Evolutionary conservation across 73 alveolate species (phyloP), one percentile per base, ranked within the genome.

Genomic region (Paramecium primaurelia): DNA sequence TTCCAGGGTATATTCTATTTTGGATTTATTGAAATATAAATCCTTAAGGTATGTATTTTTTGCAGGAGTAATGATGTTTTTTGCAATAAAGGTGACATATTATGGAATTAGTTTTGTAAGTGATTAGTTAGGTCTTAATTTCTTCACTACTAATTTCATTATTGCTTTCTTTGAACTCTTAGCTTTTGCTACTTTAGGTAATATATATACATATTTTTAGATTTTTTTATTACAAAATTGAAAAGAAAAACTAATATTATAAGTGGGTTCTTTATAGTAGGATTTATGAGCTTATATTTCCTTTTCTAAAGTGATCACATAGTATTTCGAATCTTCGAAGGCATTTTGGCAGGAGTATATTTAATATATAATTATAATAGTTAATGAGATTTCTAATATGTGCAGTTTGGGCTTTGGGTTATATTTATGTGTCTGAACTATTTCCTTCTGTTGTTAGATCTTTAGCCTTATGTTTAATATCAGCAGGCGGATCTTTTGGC

Each of bases 21-120:
- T 20, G 34, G 91, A 88, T 88, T 59, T 88, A 18, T 42, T 88
- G 30, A 88, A 71, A 73, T 88, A 88, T 71, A 18, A 40, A 30
- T 88, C 94, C 0, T 4, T 88, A 0, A 77, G 94, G 14, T 64
- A 58, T n/a, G 73, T 58, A 44, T 71, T 83, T 28, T 58, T 88
- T 38, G 77, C 75, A 7, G 86, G 91, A 8, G 68, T 77, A 8
- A 32, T 88, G 26, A 68, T 88, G 69, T 88, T 88, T 38, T 88
- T 88, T 58, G 86, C 85, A 0, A 71, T 88, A n/a, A 26, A 69
- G 49, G 91, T 83, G 18, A 85, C 73, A 10, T 88, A 88, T 69
- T 88, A 88, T 71, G 94, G 94, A 26, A 83, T 88, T 26, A 88
- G 91, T 71, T 88, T 88, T 88, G 94, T 80, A 2, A 71, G 86